Evolutionary conservation across 1,139 yeast species (phyloP).

Genomic region (Saccharomyces hybrid): DNA sequence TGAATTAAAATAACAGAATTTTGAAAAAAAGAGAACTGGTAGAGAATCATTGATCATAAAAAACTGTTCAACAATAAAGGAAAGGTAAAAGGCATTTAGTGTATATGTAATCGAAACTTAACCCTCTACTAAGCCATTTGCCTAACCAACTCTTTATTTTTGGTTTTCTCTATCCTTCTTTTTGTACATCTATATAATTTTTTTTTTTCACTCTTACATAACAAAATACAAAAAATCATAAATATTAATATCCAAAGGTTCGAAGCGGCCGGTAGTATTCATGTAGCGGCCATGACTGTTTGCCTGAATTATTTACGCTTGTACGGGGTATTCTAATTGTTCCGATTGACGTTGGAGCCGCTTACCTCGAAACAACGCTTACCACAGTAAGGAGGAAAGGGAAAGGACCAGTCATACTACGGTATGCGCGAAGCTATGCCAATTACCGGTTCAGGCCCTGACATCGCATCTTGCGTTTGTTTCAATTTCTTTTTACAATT

Average conservation of each 20-base stretch:
- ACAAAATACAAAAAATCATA: not conserved
- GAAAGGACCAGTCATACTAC: not conserved
- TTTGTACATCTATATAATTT: not conserved
- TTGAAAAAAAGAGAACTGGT: not conserved
- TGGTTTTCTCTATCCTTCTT: not conserved
- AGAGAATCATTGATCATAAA: not conserved
- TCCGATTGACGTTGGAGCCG: not conserved
- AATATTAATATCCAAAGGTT: not conserved
- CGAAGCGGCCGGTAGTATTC: not conserved
- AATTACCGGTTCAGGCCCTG: constrained; percentile 18
- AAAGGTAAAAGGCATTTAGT: not conserved
- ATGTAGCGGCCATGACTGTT: not conserved
- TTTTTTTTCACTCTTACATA: not conserved
- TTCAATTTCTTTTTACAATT: not conserved
- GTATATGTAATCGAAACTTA: not conserved
- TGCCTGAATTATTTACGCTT: not conserved
- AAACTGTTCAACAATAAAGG: not conserved
- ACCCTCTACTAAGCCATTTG: not conserved
- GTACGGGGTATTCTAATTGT: not conserved
- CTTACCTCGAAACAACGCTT: not conserved
- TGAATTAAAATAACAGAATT: not conserved
- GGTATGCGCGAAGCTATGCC: constrained; percentile 19
- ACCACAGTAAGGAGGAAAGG: not conserved
- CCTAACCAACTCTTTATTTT: not conserved
- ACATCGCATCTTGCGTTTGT: not conserved